Evolutionary conservation across 495 filamentous ascomycete species (phyloP).

Genomic region (Aspergillus homomorphus): DNA sequence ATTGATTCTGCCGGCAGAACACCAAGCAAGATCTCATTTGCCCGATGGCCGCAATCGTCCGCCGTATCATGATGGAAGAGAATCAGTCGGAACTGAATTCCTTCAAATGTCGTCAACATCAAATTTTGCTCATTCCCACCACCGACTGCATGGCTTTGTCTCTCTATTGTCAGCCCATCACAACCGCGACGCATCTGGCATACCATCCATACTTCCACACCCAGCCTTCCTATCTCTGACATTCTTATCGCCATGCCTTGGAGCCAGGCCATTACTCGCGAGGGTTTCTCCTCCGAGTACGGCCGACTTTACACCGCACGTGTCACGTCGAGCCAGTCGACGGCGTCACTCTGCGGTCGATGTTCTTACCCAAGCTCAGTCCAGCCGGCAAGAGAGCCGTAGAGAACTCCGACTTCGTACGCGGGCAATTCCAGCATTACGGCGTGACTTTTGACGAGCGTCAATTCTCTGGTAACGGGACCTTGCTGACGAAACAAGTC

Average conservation of each 20-base stretch:
- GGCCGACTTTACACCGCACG: slow-evolving; percentile 6
- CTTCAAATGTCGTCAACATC: too few relatives aligned
- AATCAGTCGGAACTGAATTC: too few relatives aligned
- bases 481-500: slow-evolving; percentile 2
- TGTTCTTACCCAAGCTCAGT: slow-evolving; percentile 6
- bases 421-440: slow-evolving; percentile 11
- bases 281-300: slow-evolving; percentile 6
- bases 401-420: slow-evolving; percentile 2
- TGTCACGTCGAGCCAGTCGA: slow-evolving; percentile 4
- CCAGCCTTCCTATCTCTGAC: not conserved
- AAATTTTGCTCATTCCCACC: too few relatives aligned
- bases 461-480: slow-evolving; percentile 6
- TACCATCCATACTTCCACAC: not conserved
- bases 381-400: not conserved
- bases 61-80: too few relatives aligned
- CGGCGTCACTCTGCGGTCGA: slow-evolving; percentile 2
- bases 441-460: slow-evolving; percentile 3
- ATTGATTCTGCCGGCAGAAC: too few relatives aligned
- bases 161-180: too few relatives aligned
- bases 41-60: too few relatives aligned
- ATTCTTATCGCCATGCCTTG: not conserved
- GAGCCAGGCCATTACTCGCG: not conserved
- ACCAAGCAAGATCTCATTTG: too few relatives aligned
- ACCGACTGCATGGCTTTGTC: too few relatives aligned
- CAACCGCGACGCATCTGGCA: too few relatives aligned